Evolutionary conservation across 306 rosid genomes (phyloP).

Genomic region (Datisca glomerata): DNA sequence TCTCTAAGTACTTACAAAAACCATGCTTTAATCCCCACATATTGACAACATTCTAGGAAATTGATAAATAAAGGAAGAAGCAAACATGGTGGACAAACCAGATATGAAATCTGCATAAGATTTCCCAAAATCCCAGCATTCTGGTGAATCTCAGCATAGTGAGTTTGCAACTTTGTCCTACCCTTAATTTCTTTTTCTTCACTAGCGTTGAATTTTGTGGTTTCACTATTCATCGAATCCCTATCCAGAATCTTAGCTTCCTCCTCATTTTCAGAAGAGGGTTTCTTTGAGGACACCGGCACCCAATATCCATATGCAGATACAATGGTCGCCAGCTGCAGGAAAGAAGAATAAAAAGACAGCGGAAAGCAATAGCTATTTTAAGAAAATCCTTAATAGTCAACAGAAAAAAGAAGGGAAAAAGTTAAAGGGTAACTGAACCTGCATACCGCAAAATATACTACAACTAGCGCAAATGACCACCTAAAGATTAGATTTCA

Average conservation of each 20-base stretch:
- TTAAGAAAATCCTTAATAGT: not conserved
- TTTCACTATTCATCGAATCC: not conserved
- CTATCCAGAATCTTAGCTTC: conserved; percentile 4
- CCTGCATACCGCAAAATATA: conserved; percentile 15
- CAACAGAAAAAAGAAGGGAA: too few species aligned
- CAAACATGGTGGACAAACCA: conserved; percentile 4
- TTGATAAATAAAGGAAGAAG: not conserved
- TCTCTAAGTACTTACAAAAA: too few species aligned
- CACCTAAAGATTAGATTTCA: conserved; percentile 6
- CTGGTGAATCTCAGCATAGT: conserved; percentile 2
- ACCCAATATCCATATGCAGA: conserved; percentile 45
- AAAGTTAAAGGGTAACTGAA: too few species aligned
- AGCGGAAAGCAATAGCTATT: not conserved
- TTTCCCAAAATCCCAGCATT: conserved; percentile 9
- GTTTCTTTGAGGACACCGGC: conserved; percentile 1
- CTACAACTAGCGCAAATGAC: conserved; percentile 13
- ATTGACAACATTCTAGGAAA: not conserved
- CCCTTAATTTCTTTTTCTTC: conserved; percentile 1
- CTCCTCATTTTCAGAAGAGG: conserved; percentile 8
- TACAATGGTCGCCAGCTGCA: conserved; percentile 18
- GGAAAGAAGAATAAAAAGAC: not conserved
- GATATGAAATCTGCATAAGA: conserved; percentile 12
- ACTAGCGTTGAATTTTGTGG: not conserved
- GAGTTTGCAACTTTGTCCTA: not conserved
- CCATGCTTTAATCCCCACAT: not conserved